Percentiles rank a stretch among this genome's conserved stretches.
These are phyloP conservation scores for Chlamydomonas reinhardtii DNA, from an alignment of 163 green algal genomes.

Conservation along the genomic window DNA sequence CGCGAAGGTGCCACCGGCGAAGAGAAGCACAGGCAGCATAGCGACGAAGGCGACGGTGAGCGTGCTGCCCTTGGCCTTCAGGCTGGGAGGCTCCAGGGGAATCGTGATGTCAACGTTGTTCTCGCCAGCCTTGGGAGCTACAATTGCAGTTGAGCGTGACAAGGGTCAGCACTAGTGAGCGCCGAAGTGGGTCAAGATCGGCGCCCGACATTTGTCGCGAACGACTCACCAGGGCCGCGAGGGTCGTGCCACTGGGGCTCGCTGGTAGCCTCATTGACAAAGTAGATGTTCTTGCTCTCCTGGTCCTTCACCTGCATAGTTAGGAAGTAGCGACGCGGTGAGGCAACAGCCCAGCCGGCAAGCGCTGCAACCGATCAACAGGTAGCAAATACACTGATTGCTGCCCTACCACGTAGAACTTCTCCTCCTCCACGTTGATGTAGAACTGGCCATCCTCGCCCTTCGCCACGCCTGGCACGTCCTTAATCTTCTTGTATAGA, in stretches of 20 bases:
- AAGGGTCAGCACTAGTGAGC: background rate
- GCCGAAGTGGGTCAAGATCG: background rate
- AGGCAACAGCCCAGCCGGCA: no score
- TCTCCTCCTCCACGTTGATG: constrained; percentile 1
- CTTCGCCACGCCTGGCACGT: constrained; percentile 25
- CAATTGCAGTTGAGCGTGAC: background rate
- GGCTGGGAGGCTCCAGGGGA: background rate
- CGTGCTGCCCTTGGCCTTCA: background rate
- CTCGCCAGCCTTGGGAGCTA: background rate
- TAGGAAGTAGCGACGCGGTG: no score
- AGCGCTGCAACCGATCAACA: no score
- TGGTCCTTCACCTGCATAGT: background rate
- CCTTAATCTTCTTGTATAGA: constrained; percentile 1
- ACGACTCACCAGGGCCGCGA: constrained; percentile 3
- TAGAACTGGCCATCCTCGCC: constrained; percentile 18
- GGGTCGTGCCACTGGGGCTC: constrained; percentile 38
- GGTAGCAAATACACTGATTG: no score
- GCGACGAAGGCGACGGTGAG: constrained; percentile 31
- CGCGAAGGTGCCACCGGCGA: constrained; percentile 20
- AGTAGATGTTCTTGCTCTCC: background rate
- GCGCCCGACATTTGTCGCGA: background rate
- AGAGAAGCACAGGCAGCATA: constrained; percentile 28
- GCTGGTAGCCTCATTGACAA: background rate
- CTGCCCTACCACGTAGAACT: no score
- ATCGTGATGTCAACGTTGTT: constrained; percentile 26